These are phyloP conservation scores for Sisymbrium altissimum DNA, from an alignment of 345 rosid genomes.

Conservation along the genomic window DNA sequence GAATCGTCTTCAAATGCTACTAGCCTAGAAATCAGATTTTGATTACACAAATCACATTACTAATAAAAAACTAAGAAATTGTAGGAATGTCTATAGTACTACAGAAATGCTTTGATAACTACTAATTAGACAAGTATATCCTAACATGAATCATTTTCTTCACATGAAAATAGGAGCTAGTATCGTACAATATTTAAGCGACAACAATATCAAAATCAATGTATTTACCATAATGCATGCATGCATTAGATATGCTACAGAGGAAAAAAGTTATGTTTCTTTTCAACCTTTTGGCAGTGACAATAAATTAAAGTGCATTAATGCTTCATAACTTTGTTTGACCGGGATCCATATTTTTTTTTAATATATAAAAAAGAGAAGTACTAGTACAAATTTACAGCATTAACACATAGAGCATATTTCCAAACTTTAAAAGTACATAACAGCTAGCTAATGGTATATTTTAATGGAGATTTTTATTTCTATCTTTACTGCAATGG, in stretches of 20 bases:
- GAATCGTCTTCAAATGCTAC: not conserved
- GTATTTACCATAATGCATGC: not conserved
- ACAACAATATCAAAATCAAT: not conserved
- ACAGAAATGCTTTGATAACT: not conserved
- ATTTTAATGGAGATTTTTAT: not conserved
- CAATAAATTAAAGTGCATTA: conserved; percentile 21
- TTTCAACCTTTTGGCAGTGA: conserved; percentile 19
- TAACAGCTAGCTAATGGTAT: not conserved
- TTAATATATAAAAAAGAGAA: not conserved
- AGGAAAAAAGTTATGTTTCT: not conserved
- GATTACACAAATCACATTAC: too few relatives aligned
- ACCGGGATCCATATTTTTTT: conserved; percentile 25
- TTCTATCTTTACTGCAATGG: not conserved
- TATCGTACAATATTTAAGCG: not conserved
- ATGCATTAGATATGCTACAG: not conserved
- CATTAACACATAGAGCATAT: not conserved
- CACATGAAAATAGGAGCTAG: not conserved
- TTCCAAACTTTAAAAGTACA: not conserved
- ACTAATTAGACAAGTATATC: not conserved
- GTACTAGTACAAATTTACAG: not conserved
- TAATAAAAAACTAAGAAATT: not conserved
- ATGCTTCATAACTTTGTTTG: conserved; percentile 26
- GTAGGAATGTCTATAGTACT: not conserved
- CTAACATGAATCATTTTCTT: not conserved
- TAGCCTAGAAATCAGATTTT: not conserved